Conservation (phyloP, 805 yeast species). For the Ogataea haglerorum region DNA sequence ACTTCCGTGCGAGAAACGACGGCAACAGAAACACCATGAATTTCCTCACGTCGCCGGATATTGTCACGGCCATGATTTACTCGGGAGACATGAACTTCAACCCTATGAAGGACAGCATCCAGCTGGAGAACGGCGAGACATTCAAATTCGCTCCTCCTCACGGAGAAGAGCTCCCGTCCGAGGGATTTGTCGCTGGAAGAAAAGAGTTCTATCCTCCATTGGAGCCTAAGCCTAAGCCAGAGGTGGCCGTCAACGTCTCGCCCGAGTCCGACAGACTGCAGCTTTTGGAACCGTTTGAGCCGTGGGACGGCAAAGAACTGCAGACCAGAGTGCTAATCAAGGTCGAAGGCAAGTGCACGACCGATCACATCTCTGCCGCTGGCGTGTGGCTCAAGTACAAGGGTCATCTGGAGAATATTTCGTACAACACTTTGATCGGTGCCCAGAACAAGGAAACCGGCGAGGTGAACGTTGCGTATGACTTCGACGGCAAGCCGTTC, state of each 20-base stretch:
- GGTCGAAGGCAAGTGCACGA: slow-evolving; percentile 97
- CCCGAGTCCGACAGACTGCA: slow-evolving; percentile 92
- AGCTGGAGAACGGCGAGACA: slow-evolving; percentile 84
- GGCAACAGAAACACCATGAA: slow-evolving; percentile 98
- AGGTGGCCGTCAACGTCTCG: slow-evolving; percentile 52
- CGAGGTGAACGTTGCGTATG: slow-evolving; percentile 87
- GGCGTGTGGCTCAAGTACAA: slow-evolving; percentile 98
- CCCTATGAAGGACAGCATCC: slow-evolving; percentile 88
- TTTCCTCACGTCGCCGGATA: slow-evolving; percentile 95
- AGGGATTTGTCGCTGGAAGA: slow-evolving; percentile 87
- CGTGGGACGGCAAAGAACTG: slow-evolving; percentile 86
- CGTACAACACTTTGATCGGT: slow-evolving; percentile 92
- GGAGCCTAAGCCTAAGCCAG: slow-evolving; percentile 52
- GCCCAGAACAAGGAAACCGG: slow-evolving; percentile 97
- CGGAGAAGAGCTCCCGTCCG: slow-evolving; percentile 86
- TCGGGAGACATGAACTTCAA: slow-evolving; percentile 96
- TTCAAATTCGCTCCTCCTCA: slow-evolving; percentile 83
- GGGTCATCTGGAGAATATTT: slow-evolving; percentile 94
- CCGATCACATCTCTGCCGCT: slow-evolving; percentile 98
- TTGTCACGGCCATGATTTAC: slow-evolving; percentile 91
- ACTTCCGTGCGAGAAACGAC: slow-evolving; percentile 96
- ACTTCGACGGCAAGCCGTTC: slow-evolving; percentile 70
- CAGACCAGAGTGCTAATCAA: slow-evolving; percentile 73
- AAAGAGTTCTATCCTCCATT: slow-evolving; percentile 54
- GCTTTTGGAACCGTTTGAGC: slow-evolving; percentile 78